phyloP scores from a whole-genome alignment of 306 rosid species.

The Cicer pinnatifidum region DNA sequence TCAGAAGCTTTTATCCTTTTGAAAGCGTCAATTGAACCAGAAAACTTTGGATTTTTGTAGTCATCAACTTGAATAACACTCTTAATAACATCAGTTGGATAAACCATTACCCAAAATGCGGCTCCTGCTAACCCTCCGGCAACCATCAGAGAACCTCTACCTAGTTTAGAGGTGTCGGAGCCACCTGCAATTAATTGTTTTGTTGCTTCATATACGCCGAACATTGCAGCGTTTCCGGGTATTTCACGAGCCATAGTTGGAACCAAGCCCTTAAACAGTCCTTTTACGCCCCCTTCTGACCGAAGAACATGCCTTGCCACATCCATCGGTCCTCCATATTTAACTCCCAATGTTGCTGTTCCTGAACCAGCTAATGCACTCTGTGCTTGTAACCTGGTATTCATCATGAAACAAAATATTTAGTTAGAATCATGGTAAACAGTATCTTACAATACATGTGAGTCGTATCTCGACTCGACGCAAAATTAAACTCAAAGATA shows the following conservation, averaged over 20 bases:
- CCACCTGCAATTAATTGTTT: conserved; percentile 85
- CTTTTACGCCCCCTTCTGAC: conserved; percentile 84
- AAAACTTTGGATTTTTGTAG: conserved; percentile 78
- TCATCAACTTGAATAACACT: conserved; percentile 93
- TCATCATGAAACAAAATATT: conserved; percentile 32
- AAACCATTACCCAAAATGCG: conserved; percentile 71
- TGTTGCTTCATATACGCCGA: conserved; percentile 81
- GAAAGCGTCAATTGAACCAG: conserved; percentile 80
- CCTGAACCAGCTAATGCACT: conserved; percentile 71
- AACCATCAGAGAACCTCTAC: conserved; percentile 78
- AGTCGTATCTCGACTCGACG: too few relatives aligned
- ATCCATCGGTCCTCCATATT: conserved; percentile 95
- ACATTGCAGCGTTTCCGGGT: conserved; percentile 96
- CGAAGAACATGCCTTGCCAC: conserved; percentile 82
- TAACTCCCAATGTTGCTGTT: conserved; percentile 60
- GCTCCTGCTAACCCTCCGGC: conserved; percentile 99
- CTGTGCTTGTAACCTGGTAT: conserved; percentile 89
- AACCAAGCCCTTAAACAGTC: conserved; percentile 86
- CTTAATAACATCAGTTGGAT: conserved; percentile 92
- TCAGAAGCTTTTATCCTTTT: conserved; percentile 72
- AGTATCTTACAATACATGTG: too few relatives aligned
- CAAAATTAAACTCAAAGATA: too few relatives aligned
- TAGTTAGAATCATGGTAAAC: neutral
- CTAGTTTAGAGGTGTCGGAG: conserved; percentile 69
- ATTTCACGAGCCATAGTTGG: conserved; percentile 93